Evolutionary conservation across 2,329 filamentous ascomycete genomes (phyloP), one percentile per base, ranked within the genome.

Genomic region (Cercospora brassicicola): DNA sequence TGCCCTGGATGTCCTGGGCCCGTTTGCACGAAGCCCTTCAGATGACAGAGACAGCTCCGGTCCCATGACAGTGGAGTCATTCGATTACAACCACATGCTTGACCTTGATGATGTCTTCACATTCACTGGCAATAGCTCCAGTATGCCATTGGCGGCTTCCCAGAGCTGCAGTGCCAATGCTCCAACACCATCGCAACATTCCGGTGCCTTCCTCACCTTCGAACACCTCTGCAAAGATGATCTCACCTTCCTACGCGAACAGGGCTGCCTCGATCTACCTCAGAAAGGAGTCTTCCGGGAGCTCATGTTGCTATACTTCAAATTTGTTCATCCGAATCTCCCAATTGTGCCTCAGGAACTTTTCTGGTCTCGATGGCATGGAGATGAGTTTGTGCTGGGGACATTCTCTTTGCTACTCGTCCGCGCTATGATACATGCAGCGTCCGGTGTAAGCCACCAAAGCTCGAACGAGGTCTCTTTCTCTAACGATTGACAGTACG

Each of bases 61-160:
- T 48, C 55, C 69, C 63, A 23, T 66, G 26, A 53, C 62, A 9
- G 53, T 57, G n/a, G 53, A 67, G 11, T 69, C 65, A 53, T 71
- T 62, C 39, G 71, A 68, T 31, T 72, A 71, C 26, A 65, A 62
- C 9, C 70, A 72, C 61, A 39, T 71, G n/a, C 66, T 63, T 11
- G 70, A 67, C 18, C 61, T 72, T 33, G 70, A 71, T 28, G 70
- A 72, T 28, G 68, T 72, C 23, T 72, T 72, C 53, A 67, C 70
- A n/a, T 72, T 69, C 57, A 72, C 70, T 30, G 70, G 65, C 31
- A 69, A 71, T 42, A 66, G 53, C 64, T 61, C 62, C 36, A 33
- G 53, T 65, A 18, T 66, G 63, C 33, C 56, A 28, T 26, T 64
- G 65, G 62, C 67, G 26, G n/a, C 59, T 23, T 33, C 59, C 62